These are phyloP conservation scores for Aspergillus affinis DNA, from an alignment of 495 filamentous ascomycete species.

Conservation along the genomic window DNA sequence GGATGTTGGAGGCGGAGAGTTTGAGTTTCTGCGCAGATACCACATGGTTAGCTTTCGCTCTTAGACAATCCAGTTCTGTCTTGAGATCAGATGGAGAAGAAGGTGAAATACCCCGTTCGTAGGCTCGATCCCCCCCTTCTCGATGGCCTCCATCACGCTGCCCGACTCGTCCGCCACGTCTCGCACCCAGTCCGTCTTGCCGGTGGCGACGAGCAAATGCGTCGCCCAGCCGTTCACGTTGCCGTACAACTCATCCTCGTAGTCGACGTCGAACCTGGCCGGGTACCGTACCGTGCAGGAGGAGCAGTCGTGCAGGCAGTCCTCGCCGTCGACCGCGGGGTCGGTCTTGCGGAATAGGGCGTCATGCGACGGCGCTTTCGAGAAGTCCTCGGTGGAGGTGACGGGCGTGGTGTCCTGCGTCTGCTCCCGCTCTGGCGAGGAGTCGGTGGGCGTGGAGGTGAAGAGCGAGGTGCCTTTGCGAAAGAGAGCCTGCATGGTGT, in stretches of 20 bases:
- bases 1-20: conserved; percentile 93
- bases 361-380: conserved; percentile 35
- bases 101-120: conserved; percentile 64
- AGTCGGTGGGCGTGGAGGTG: conserved; percentile 29
- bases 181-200: conserved; percentile 91
- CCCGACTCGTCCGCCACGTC: conserved; percentile 89
- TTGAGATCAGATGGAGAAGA: not conserved
- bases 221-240: conserved; percentile 85
- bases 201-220: conserved; percentile 89
- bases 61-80: not conserved
- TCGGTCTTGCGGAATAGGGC: conserved; percentile 53
- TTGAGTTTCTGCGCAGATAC: conserved; percentile 65
- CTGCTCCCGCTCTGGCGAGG: conserved; percentile 22
- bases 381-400: conserved; percentile 39
- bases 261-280: conserved; percentile 71
- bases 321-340: conserved; percentile 77
- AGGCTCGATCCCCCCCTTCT: conserved; percentile 58
- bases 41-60: not conserved
- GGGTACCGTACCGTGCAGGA: conserved; percentile 78
- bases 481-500: conserved; percentile 39
- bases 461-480: conserved; percentile 39
- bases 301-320: conserved; percentile 88
- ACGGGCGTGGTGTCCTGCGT: conserved; percentile 15
- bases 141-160: conserved; percentile 92
- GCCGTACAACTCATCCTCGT: conserved; percentile 78